Evolutionary conservation across 2,329 filamentous ascomycete species (phyloP).

Genomic region (Rhytidhysteron rufulum): DNA sequence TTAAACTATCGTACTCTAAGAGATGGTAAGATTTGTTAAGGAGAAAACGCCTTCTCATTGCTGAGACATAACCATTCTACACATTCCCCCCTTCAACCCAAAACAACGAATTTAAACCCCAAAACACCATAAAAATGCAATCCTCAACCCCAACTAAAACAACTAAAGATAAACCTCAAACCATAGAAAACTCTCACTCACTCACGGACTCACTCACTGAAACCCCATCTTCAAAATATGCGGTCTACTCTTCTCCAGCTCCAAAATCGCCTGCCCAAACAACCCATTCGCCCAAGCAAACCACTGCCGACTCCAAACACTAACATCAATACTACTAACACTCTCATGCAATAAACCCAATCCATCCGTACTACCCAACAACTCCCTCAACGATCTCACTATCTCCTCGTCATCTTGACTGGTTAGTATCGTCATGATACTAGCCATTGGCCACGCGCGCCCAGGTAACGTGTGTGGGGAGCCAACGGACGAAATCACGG

Average conservation of each 20-base stretch:
- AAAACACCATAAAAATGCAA: no score
- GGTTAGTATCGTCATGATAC: slow-evolving; percentile 47
- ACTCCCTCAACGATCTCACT: slow-evolving; percentile 33
- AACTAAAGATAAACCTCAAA: no score
- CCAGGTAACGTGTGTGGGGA: slow-evolving; percentile 45
- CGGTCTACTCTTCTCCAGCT: slow-evolving; percentile 42
- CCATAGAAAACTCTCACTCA: background rate
- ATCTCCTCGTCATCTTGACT: slow-evolving; percentile 46
- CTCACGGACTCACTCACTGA: slow-evolving; percentile 12
- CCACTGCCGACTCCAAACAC: slow-evolving; percentile 46
- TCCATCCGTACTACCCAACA: slow-evolving; percentile 46
- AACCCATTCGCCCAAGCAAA: slow-evolving; percentile 52
- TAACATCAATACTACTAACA: slow-evolving; percentile 37
- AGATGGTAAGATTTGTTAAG: no score
- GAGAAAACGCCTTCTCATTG: no score
- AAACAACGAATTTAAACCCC: no score
- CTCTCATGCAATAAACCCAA: slow-evolving; percentile 51
- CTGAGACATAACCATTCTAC: no score
- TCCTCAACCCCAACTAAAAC: no score
- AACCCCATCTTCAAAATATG: slow-evolving; percentile 38
- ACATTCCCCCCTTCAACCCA: no score
- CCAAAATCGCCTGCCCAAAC: slow-evolving; percentile 45
- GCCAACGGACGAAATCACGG: slow-evolving; percentile 43
- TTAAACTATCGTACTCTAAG: no score
- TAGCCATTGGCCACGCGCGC: slow-evolving; percentile 49